phyloP scores from a whole-genome alignment of 2,329 filamentous ascomycete species.

The Dryadomyces quercus-mongolicae region DNA sequence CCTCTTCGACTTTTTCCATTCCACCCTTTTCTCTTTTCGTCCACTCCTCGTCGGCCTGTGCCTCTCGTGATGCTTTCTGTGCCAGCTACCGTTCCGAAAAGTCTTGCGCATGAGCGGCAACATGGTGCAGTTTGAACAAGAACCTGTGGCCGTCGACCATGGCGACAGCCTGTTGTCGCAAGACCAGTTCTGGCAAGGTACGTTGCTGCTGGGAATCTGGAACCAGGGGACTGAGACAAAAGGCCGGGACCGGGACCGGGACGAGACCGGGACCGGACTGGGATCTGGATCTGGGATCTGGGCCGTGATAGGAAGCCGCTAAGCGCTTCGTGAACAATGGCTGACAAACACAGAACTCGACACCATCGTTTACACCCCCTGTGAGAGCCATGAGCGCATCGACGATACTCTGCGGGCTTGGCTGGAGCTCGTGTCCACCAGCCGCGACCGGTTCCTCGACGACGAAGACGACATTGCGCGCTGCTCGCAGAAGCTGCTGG shows the following conservation, averaged over 20 bases:
- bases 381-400: constrained; percentile 46
- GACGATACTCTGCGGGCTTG: constrained; percentile 80
- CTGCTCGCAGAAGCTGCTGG: constrained; percentile 69
- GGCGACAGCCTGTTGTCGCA: neutral
- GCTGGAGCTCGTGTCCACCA: constrained; percentile 63
- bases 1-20: neutral
- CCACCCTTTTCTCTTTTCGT: neutral
- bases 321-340: neutral
- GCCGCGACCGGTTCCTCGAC: constrained; percentile 62
- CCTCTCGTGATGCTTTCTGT: neutral
- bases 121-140: constrained; percentile 1
- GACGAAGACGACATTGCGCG: constrained; percentile 68
- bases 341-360: constrained; percentile 29
- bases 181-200: constrained; percentile 5
- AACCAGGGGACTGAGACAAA: neutral
- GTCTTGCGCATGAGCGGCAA: neutral
- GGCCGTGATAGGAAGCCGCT: too few species aligned
- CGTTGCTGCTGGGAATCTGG: neutral
- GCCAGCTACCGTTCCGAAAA: neutral
- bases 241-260: too few species aligned
- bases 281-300: too few species aligned
- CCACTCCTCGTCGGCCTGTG: neutral
- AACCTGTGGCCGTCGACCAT: neutral
- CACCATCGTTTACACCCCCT: constrained; percentile 32
- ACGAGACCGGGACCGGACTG: too few species aligned